These are phyloP conservation scores for Ruellia speciosa DNA, from an alignment of 305 asterid genomes.

Conservation along the genomic window DNA sequence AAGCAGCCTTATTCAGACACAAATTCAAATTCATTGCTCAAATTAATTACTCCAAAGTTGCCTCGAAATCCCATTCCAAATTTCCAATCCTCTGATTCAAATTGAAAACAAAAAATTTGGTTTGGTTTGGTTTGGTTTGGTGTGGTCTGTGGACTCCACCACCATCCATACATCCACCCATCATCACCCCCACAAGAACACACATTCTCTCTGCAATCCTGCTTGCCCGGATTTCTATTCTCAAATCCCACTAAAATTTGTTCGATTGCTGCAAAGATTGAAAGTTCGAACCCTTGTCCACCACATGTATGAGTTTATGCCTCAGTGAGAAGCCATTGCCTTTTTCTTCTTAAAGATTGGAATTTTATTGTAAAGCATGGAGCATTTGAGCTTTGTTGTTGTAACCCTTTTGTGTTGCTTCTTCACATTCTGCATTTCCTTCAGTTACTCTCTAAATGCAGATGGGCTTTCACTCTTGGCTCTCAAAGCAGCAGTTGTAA, in stretches of 20 bases:
- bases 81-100: slow-evolving; percentile 27
- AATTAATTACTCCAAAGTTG: slow-evolving; percentile 20
- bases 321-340: slow-evolving; percentile 3
- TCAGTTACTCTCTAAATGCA: slow-evolving; percentile 41
- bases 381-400: slow-evolving; percentile 8
- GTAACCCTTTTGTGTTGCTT: slow-evolving; percentile 26
- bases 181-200: not conserved
- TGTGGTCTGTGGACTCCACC: not conserved
- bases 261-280: too few relatives aligned
- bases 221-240: slow-evolving; percentile 3
- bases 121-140: too few relatives aligned
- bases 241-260: not conserved
- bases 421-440: slow-evolving; percentile 31
- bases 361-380: slow-evolving; percentile 23
- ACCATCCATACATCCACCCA: slow-evolving; percentile 17
- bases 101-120: slow-evolving; percentile 6
- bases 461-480: slow-evolving; percentile 87
- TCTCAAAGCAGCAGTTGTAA: slow-evolving; percentile 61
- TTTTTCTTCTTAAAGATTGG: slow-evolving; percentile 25
- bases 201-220: slow-evolving; percentile 26
- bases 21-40: slow-evolving; percentile 37
- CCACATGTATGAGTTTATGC: too few relatives aligned
- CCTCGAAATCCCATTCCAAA: slow-evolving; percentile 33
- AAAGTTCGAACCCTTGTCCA: too few relatives aligned
- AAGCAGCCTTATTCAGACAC: slow-evolving; percentile 18